Evolutionary conservation across 345 rosid genomes (phyloP), one percentile per base, ranked within the genome.

Genomic region (Melastoma malabathricum): DNA sequence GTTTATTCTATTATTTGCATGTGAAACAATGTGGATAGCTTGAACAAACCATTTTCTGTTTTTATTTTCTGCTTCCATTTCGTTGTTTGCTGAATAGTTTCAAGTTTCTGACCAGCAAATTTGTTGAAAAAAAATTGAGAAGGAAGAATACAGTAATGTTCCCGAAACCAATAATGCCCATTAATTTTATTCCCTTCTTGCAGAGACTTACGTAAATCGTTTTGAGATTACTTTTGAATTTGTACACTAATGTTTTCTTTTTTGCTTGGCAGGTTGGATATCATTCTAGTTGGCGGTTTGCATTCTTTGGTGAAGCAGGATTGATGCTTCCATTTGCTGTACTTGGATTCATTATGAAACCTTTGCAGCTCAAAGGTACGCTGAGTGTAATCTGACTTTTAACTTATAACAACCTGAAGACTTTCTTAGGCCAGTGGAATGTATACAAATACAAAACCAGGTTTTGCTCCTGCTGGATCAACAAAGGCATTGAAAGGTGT

Each of bases 361-460:
- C 99, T 59, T 74, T 81, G 57, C 88, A 76, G 71, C 69, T 88
- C 51, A 84, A 83, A 92, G 99, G 96, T 92, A 67, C 56, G 50
- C 57, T 5, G 51, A 49, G 64, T 43, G 31, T 44, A 14, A 57
- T 51, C 17, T 48, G 47, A 43, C 25, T 5, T 54, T 44, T 41
- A 25, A 20, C 20, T 39, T 44, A 52, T 38, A 46, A 44, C 13
- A 46, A 5, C 18, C 34, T 13, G 15, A 34, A 38, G 18, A 25
- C 20, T 19, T 50, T 50, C 41, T 44, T 58, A 43, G 49, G 23
- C 31, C 17, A n/a, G 29, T 45, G 25, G 25, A 48, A 43, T 46
- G 52, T 46, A 27, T 55, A 38, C 44, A 23, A 44, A 48, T 55
- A 38, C 44, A 23, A 44, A 48, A 29, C 44, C 69, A 90, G 98